Evolutionary conservation across 345 rosid species (phyloP).

Genomic region (Populus tremula): DNA sequence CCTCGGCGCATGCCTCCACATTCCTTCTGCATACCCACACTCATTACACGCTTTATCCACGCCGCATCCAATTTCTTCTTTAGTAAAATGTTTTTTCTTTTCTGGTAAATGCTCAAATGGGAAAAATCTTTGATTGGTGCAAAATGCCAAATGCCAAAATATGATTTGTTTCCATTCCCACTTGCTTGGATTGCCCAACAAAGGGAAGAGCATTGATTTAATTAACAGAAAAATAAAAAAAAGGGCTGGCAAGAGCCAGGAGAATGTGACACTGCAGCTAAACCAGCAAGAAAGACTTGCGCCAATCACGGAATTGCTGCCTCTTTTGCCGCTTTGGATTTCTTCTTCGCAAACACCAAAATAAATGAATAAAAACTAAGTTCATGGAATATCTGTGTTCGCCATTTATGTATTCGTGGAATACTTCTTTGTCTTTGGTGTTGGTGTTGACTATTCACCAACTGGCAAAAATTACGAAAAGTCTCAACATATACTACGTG

Average conservation of each 20-base stretch:
- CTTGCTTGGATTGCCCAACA: neutral
- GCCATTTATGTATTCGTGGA: neutral
- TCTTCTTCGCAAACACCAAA: neutral
- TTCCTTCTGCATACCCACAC: neutral
- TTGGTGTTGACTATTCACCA: conserved; percentile 8
- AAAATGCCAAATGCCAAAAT: neutral
- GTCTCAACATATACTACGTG: conserved; percentile 13
- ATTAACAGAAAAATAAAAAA: neutral
- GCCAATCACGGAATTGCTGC: conserved; percentile 37
- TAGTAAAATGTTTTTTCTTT: neutral
- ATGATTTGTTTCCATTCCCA: neutral
- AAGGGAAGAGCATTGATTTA: neutral
- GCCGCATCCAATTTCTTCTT: neutral
- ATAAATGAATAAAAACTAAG: neutral
- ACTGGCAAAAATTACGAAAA: neutral
- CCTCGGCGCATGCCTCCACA: neutral
- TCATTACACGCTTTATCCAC: neutral
- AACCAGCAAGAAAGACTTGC: conserved; percentile 17
- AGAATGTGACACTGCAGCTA: neutral
- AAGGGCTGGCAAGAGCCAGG: neutral
- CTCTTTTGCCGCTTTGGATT: conserved; percentile 13
- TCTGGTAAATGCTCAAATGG: neutral
- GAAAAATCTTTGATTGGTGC: neutral
- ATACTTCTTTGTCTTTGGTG: neutral
- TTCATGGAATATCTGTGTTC: neutral